Percentiles rank a stretch among this genome's conserved stretches.
Evolutionary conservation across 768 basidiomycete genomes (phyloP).

Genomic region (Trametes maxima): DNA sequence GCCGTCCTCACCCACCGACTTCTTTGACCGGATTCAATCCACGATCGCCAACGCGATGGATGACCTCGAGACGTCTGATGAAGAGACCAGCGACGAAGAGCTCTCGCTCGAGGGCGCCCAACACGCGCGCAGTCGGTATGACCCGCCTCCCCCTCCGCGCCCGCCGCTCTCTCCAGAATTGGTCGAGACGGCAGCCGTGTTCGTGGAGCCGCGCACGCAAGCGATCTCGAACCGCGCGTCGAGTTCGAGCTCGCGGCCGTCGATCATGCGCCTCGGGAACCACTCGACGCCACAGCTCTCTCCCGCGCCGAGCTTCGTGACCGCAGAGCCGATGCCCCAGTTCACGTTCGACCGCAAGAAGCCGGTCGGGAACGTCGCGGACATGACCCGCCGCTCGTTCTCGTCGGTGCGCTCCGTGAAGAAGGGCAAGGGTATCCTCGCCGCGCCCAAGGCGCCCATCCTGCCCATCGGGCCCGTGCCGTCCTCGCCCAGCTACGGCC

Average conservation of each 20-base stretch:
- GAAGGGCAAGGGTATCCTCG: conserved; percentile 40
- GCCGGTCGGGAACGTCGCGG: conserved; percentile 57
- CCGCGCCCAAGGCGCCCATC: conserved; percentile 25
- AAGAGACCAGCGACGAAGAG: conserved; percentile 40
- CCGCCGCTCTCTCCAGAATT: conserved; percentile 1
- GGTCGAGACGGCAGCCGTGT: conserved; percentile 25
- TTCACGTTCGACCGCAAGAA: conserved; percentile 41
- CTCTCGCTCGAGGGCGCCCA: conserved; percentile 18
- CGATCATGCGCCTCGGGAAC: conserved; percentile 67
- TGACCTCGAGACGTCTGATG: conserved; percentile 60
- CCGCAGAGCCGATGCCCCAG: conserved; percentile 27
- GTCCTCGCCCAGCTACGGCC: conserved; percentile 13
- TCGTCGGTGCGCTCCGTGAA: conserved; percentile 33
- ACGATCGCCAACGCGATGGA: conserved; percentile 66
- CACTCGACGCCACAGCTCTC: conserved; percentile 69
- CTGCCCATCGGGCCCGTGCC: conserved; percentile 20
- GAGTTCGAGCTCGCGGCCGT: conserved; percentile 36
- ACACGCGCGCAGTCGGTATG: conserved; percentile 17
- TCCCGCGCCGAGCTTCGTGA: conserved; percentile 23
- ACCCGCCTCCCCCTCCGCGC: conserved; percentile 16
- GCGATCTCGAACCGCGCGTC: conserved; percentile 34
- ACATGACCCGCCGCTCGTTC: conserved; percentile 43
- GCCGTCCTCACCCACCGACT: conserved; percentile 65
- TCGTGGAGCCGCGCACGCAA: conserved; percentile 40
- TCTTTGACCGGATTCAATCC: conserved; percentile 77